phyloP scores from a whole-genome alignment of 23 red algal genomes.

The Gracilaria caudata region DNA sequence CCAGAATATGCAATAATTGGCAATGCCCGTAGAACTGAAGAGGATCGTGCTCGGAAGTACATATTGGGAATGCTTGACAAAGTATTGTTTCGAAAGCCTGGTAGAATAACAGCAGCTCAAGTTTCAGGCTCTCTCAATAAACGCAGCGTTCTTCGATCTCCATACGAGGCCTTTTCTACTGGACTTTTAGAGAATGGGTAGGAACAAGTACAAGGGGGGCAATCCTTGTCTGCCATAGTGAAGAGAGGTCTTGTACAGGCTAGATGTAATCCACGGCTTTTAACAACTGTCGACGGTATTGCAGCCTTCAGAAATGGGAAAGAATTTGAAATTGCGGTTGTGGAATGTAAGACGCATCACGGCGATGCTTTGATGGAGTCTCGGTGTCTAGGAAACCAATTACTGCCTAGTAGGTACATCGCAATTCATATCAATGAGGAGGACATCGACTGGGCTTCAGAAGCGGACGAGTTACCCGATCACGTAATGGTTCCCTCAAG shows the following conservation, averaged over 20 bases:
- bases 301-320: background rate
- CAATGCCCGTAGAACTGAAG: no score
- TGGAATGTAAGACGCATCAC: background rate
- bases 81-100: background rate
- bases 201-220: background rate
- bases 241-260: background rate
- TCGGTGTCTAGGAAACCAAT: background rate
- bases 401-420: background rate
- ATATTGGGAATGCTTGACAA: background rate
- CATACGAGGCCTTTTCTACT: background rate
- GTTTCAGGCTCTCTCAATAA: background rate
- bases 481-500: background rate
- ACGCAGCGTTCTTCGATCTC: background rate
- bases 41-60: no score
- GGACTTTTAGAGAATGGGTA: background rate
- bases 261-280: background rate
- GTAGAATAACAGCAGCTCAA: background rate
- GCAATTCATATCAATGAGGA: background rate
- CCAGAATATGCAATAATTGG: no score
- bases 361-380: background rate
- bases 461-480: background rate
- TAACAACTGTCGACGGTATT: background rate
- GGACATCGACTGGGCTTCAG: background rate
- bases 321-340: background rate
- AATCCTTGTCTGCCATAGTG: background rate